phyloP scores from a whole-genome alignment of 2,329 filamentous ascomycete species.

The Lecanicillium sp. region DNA sequence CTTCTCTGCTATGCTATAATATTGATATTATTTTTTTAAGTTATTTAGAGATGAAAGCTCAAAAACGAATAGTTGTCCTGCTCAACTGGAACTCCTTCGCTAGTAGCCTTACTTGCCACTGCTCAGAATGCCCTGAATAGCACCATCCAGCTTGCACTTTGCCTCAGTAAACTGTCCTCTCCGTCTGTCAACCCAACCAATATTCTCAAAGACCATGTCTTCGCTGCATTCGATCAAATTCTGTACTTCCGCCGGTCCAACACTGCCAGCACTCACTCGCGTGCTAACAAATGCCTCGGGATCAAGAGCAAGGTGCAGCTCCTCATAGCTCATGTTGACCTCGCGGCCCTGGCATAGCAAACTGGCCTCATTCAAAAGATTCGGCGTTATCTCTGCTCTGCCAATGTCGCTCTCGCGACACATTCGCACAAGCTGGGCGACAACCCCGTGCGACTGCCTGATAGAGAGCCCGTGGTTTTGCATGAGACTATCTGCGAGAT shows the following conservation, averaged over 20 bases:
- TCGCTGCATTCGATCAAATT: constrained; percentile 1
- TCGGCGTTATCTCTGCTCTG: constrained; percentile 1
- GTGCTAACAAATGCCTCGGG: constrained; percentile 7
- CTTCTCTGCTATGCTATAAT: no score
- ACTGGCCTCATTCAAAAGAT: constrained; percentile 3
- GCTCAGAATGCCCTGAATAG: background rate
- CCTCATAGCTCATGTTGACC: constrained; percentile 3
- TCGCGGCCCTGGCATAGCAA: constrained; percentile 1
- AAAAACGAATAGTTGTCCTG: no score
- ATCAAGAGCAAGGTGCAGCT: constrained; percentile 5
- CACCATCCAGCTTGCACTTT: background rate
- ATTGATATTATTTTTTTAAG: no score
- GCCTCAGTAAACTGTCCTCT: constrained; percentile 1
- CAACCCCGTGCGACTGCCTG: constrained; percentile 8
- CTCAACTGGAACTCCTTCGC: no score
- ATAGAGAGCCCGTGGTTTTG: constrained; percentile 7
- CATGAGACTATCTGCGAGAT: constrained; percentile 8
- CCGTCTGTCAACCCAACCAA: constrained; percentile 1
- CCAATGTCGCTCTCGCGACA: constrained; percentile 3
- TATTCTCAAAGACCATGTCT: constrained; percentile 5
- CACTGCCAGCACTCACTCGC: constrained; percentile 6
- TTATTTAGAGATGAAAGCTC: no score
- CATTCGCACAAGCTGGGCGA: constrained; percentile 7
- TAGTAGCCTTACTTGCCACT: no score
- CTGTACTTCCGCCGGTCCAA: constrained; percentile 2